Conservation (phyloP, 192 early-diverging fungal genomes). For the Rhizoclosmatium sp. region DNA sequence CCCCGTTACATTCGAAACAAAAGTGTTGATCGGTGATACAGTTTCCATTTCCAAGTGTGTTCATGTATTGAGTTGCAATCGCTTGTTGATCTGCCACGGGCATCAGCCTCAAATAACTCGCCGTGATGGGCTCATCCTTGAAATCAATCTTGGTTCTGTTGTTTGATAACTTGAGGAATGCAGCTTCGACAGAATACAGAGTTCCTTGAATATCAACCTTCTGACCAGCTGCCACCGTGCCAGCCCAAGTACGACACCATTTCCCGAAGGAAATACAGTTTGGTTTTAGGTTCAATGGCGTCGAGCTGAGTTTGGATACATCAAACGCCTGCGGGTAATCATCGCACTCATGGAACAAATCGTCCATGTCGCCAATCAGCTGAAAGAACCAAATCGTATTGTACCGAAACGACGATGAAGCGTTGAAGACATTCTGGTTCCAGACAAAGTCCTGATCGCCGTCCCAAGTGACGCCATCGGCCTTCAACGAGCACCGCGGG, state of each 20-base stretch:
- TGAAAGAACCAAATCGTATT: conserved; percentile 6
- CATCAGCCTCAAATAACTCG: conserved; percentile 1
- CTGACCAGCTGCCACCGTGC: not conserved
- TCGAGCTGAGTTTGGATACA: not conserved
- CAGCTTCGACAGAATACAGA: conserved; percentile 12
- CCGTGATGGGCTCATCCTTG: not conserved
- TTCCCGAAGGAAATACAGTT: conserved; percentile 23
- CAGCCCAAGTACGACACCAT: conserved; percentile 27
- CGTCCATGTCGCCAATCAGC: conserved; percentile 25
- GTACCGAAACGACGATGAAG: not conserved
- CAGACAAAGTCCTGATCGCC: conserved; percentile 8
- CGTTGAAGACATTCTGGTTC: not conserved
- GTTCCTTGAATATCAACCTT: not conserved
- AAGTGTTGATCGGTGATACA: conserved; percentile 24
- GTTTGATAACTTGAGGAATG: conserved; percentile 1
- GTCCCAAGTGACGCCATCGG: not conserved
- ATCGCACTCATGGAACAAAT: conserved; percentile 28
- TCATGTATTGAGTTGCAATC: conserved; percentile 1
- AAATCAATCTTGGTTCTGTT: conserved; percentile 10
- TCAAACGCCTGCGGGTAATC: conserved; percentile 5
- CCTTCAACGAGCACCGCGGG: not conserved
- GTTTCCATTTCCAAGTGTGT: not conserved
- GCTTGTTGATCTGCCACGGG: conserved; percentile 5
- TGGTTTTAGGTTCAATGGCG: conserved; percentile 13
- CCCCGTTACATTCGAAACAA: conserved; percentile 17